phyloP scores from a whole-genome alignment of 495 filamentous ascomycete species.

The Aspergillus mulundensis region DNA sequence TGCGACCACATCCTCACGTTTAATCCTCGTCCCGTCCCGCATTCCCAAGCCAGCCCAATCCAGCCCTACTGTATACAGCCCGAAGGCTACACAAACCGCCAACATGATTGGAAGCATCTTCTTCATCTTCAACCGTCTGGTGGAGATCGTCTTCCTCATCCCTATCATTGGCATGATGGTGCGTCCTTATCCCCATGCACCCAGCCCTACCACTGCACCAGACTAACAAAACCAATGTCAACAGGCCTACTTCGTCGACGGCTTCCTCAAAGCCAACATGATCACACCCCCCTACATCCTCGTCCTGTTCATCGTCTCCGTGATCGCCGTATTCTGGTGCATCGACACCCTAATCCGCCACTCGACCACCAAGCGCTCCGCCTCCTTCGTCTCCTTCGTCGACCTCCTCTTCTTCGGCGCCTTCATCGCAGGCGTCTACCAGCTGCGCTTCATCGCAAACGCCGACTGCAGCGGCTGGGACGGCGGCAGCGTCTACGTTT shows the following conservation, averaged over 20 bases:
- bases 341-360: conserved; percentile 78
- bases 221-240: conserved; percentile 9
- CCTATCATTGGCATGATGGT: conserved; percentile 84
- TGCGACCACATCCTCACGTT: background rate
- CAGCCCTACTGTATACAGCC: background rate
- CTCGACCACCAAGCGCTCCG: conserved; percentile 65
- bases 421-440: conserved; percentile 75
- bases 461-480: conserved; percentile 61
- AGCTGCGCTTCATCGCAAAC: conserved; percentile 64
- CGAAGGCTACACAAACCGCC: conserved; percentile 16
- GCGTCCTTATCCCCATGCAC: conserved; percentile 12
- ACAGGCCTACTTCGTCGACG: conserved; percentile 73
- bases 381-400: conserved; percentile 70
- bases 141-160: conserved; percentile 80
- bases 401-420: conserved; percentile 79
- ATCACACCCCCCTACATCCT: conserved; percentile 79
- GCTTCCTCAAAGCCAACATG: conserved; percentile 61
- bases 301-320: conserved; percentile 84
- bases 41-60: background rate
- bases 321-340: conserved; percentile 74
- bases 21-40: background rate
- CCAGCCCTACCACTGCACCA: conserved; percentile 1
- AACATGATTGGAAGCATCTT: conserved; percentile 74
- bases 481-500: conserved; percentile 46
- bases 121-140: conserved; percentile 79